Evolutionary conservation across 1,139 yeast species (phyloP), one percentile per base, ranked within the genome.

Genomic region (Hemisphaericaspora subhashii): DNA sequence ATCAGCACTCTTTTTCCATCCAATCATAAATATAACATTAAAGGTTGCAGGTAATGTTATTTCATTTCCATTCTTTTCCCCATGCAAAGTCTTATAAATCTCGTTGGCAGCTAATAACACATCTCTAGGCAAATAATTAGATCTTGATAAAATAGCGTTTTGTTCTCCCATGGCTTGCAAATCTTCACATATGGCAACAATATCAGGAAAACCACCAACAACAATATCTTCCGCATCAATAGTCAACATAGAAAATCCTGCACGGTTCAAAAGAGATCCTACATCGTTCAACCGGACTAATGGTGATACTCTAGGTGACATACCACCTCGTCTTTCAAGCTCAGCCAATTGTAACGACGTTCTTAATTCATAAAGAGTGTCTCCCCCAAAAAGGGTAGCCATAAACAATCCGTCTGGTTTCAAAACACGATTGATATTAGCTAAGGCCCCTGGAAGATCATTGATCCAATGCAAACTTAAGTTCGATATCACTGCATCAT

Each of bases 361-460:
- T 37, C 96, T 72, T 39, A 87, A 68, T 58, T 87, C 96, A 53
- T 80, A 87, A 20, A 87, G 64, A 1, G 95, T 83, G 57, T 87
- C 96, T 5, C 92, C 94, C 6, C 94, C 94, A 51, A 86, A 77
- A 70, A 87, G 74, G n/a, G 89, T 77, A 1, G 86, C 95, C 74
- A 87, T 73, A 50, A 87, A 85, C 57, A 88, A 68, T 1, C 95
- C 94, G 56, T 87, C 95, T 0, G 94, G 94, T 43, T 79, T 80
- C 33, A 87, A 64, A 15, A 85, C 72, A n/a, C 65, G 57, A 53
- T 81, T 79, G 45, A 86, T 73, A 43, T 79, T 72, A 16, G 65
- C 58, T 38, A 86, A 69, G 1, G 80, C 74, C 1, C 72, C 69
- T 0, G 95, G 95, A 18, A 87, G 69, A 51, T 87, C 92, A 53